phyloP scores from a whole-genome alignment of 768 basidiomycete species.

The Phanerodontia chrysosporium region DNA sequence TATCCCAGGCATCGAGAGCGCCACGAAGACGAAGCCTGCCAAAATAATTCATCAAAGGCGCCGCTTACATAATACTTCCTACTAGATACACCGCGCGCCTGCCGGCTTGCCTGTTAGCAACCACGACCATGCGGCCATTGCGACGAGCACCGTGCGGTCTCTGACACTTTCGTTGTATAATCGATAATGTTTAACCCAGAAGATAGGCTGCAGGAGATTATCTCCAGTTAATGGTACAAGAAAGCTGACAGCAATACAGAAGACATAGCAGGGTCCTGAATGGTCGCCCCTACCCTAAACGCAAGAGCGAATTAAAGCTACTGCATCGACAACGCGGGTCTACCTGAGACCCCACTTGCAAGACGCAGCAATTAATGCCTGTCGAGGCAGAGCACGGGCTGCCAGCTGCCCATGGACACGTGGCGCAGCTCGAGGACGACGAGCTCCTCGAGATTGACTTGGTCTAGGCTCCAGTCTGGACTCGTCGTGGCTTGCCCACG shows the following conservation, averaged over 20 bases:
- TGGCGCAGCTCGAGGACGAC: constrained; percentile 1
- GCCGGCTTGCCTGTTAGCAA: neutral
- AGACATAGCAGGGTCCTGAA: neutral
- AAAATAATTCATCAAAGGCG: too few species aligned
- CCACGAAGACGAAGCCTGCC: too few species aligned
- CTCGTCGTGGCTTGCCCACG: neutral
- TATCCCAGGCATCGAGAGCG: too few species aligned
- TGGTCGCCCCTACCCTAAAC: neutral
- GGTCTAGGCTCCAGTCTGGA: neutral
- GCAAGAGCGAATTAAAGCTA: neutral
- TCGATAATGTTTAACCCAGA: neutral
- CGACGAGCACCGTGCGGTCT: neutral
- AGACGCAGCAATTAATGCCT: neutral
- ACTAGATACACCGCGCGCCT: neutral
- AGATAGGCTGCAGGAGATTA: neutral
- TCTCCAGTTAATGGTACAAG: neutral
- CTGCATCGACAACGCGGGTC: neutral
- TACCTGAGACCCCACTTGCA: neutral
- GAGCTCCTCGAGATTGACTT: neutral
- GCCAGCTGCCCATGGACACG: constrained; percentile 2
- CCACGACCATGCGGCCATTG: neutral
- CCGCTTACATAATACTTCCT: too few species aligned
- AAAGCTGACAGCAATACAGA: neutral
- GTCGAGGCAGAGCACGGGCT: constrained; percentile 2
- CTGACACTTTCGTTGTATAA: neutral